Conservation (phyloP, 352 stramenopile genomes). For the Phytophthora pini region DNA sequence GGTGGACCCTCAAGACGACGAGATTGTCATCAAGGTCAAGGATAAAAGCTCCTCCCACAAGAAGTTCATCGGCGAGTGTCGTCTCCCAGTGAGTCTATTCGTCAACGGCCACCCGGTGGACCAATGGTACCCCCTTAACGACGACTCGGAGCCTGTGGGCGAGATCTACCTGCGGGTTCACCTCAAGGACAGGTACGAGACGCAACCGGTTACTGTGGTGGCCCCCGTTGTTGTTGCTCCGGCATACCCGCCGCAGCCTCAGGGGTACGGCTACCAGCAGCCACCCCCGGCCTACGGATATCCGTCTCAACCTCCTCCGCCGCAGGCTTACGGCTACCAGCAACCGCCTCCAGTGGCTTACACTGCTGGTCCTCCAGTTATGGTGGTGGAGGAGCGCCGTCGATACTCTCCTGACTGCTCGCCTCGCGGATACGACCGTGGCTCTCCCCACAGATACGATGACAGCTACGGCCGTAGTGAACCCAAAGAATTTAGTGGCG, state of each 20-base stretch:
- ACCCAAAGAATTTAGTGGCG: slow-evolving; percentile 36
- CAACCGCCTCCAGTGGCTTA: slow-evolving; percentile 32
- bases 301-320: slow-evolving; percentile 19
- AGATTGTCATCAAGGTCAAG: slow-evolving; percentile 80
- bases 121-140: slow-evolving; percentile 85
- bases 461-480: slow-evolving; percentile 9
- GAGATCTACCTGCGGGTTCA: slow-evolving; percentile 83
- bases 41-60: slow-evolving; percentile 80
- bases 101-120: slow-evolving; percentile 66
- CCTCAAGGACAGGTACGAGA: no score
- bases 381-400: slow-evolving; percentile 37
- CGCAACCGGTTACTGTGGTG: no score
- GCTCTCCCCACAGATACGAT: background rate
- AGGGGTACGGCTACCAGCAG: slow-evolving; percentile 45
- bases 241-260: background rate
- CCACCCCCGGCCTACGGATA: slow-evolving; percentile 41
- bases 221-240: no score
- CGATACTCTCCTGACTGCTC: slow-evolving; percentile 15
- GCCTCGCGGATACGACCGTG: slow-evolving; percentile 14
- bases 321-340: no score
- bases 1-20: slow-evolving; percentile 74
- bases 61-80: slow-evolving; percentile 74
- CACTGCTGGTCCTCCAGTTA: slow-evolving; percentile 37
- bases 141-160: slow-evolving; percentile 56
- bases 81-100: slow-evolving; percentile 84